Evolutionary conservation across 768 basidiomycete genomes (phyloP).

Genomic region (Punctularia strigosozonata): DNA sequence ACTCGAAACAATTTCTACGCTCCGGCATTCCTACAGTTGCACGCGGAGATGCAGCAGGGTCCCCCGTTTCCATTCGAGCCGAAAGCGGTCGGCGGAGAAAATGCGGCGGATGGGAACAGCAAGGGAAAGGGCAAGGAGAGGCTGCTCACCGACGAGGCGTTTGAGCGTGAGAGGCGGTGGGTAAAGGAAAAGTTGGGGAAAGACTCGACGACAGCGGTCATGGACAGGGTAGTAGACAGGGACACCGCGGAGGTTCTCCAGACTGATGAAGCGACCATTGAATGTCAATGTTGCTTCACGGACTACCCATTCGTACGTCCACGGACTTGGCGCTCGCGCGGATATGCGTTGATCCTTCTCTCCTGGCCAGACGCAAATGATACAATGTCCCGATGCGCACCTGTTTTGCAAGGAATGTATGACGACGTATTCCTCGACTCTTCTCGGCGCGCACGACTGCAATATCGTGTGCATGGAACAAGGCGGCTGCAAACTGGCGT

Average conservation of each 20-base stretch:
- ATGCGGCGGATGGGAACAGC: constrained; percentile 13
- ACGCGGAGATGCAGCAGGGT: constrained; percentile 21
- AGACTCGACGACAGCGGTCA: constrained; percentile 10
- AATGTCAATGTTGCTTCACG: constrained; percentile 83
- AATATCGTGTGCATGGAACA: constrained; percentile 75
- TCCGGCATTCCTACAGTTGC: constrained; percentile 46
- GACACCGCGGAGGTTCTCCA: constrained; percentile 27
- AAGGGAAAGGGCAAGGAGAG: constrained; percentile 27
- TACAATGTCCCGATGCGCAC: constrained; percentile 84
- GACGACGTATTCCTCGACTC: constrained; percentile 50
- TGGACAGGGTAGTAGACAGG: constrained; percentile 18
- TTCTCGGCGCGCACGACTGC: constrained; percentile 51
- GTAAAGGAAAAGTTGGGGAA: constrained; percentile 24
- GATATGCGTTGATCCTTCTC: constrained; percentile 3
- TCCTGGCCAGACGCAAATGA: constrained; percentile 50
- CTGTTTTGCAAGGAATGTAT: constrained; percentile 76
- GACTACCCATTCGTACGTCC: constrained; percentile 55
- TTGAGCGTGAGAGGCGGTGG: constrained; percentile 35
- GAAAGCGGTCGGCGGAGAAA: too few species aligned
- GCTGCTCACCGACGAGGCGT: constrained; percentile 27
- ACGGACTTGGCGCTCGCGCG: background rate
- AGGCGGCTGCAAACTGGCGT: constrained; percentile 55
- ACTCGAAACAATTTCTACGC: constrained; percentile 42
- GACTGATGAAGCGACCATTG: constrained; percentile 50
- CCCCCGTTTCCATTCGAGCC: constrained; percentile 23